Evolutionary conservation across 2,329 filamentous ascomycete species (phyloP), one percentile per base, ranked within the genome.

Genomic region (Metarhizium sp.): DNA sequence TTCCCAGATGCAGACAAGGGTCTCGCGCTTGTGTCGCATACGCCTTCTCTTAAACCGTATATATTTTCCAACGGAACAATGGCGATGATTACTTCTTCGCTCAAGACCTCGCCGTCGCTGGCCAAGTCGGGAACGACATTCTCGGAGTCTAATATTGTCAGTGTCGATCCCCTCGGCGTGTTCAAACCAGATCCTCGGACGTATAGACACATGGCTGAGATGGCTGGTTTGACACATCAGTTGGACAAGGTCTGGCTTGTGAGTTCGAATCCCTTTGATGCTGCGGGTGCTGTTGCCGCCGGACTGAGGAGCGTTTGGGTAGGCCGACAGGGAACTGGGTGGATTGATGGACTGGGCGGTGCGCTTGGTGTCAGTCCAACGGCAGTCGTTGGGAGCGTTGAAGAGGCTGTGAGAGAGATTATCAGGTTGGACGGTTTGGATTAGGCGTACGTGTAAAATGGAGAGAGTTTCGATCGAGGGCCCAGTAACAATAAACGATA

Each of bases 261-360:
- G 6, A 87, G 79, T 60, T 80, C 81, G 1, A 91, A 91, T 64
- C 83, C 87, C 2, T 91, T 91, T 65, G 87, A 91, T 65, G 72
- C 87, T 16, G 77, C 84, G 0, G 87, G 88, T 0, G 84, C 86
- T 1, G 76, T 57, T 57, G 48, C 62, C 65, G 30, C 55, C 51
- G 18, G 58, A 63, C 30, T 59, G 57, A 49, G 63, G 60, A 48
- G 60, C 58, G 42, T 59, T 59, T 32, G 60, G 57, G 16, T 59
- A 61, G 49, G 59, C 53, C 47, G 55, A 58, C 50, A 57, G 30
- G 40, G 55, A 51, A 40, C 59, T 51, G 29, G 58, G 52, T 29
- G 62, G 66, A 46, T 58, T 53, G 30, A 55, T 25, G 53, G 53
- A 7, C 20, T 55, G 20, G 48, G 53, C 25, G 38, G 36, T 18